A percentile compares a stretch with the other conserved stretches of the same genome.
phyloP scores from a whole-genome alignment of 805 yeast genomes.

The Blastobotrys americana region DNA sequence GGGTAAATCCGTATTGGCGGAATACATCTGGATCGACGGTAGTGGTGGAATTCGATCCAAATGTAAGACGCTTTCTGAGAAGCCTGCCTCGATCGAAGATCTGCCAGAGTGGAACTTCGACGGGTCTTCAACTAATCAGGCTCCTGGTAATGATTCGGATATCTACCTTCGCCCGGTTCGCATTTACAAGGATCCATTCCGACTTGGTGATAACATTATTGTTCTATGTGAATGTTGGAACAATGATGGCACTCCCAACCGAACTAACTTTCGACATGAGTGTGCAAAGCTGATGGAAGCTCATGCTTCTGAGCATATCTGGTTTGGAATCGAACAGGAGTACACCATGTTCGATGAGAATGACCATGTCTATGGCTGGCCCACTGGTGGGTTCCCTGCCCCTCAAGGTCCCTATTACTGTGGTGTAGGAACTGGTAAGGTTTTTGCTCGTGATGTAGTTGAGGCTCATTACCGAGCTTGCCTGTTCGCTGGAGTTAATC shows the following conservation, averaged over 20 bases:
- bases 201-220: constrained; percentile 94
- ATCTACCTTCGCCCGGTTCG: constrained; percentile 94
- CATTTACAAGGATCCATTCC: constrained; percentile 92
- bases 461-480: constrained; percentile 99
- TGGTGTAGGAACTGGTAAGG: constrained; percentile 99
- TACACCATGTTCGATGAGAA: constrained; percentile 91
- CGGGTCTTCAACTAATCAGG: constrained; percentile 97
- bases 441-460: constrained; percentile 93
- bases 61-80: constrained; percentile 75
- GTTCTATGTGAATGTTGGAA: constrained; percentile 96
- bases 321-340: constrained; percentile 99
- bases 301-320: constrained; percentile 72
- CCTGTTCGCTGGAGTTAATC: constrained; percentile 80
- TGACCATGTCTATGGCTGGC: constrained; percentile 95
- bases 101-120: constrained; percentile 99
- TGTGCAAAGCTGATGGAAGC: constrained; percentile 93
- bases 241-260: constrained; percentile 98
- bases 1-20: constrained; percentile 83
- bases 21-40: constrained; percentile 97
- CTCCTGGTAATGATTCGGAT: constrained; percentile 97
- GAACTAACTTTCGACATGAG: constrained; percentile 96
- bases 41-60: constrained; percentile 87
- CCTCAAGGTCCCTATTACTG: constrained; percentile 99
- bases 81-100: constrained; percentile 67
- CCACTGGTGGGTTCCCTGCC: constrained; percentile 99